These are phyloP conservation scores for Hypoxylon sp. DNA, from an alignment of 2,329 filamentous ascomycete genomes.

Conservation along the genomic window DNA sequence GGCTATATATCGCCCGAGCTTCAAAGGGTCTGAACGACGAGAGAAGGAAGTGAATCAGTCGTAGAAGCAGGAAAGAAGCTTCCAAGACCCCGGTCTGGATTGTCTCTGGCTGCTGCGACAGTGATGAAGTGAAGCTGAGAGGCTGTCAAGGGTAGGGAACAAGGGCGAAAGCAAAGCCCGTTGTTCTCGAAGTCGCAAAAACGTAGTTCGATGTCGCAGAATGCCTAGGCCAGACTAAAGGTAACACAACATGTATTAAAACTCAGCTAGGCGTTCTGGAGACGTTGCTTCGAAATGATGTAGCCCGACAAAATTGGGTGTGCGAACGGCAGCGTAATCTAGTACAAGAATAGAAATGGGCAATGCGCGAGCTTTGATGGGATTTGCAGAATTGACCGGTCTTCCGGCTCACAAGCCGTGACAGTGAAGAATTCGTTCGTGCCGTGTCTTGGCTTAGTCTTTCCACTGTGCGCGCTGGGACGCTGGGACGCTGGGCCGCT, in stretches of 20 bases:
- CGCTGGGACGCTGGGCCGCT: conserved; percentile 17
- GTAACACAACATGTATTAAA: conserved; percentile 26
- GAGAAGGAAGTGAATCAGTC: conserved; percentile 45
- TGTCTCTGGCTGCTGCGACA: conserved; percentile 48
- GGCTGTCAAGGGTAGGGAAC: conserved; percentile 37
- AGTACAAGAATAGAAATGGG: conserved; percentile 27
- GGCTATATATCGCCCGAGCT: conserved; percentile 46
- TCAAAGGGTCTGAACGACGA: conserved; percentile 40
- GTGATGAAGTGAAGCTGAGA: conserved; percentile 37
- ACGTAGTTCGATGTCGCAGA: conserved; percentile 45
- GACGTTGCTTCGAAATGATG: conserved; percentile 12
- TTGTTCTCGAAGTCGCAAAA: conserved; percentile 52
- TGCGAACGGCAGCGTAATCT: conserved; percentile 25
- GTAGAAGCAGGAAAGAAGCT: conserved; percentile 50
- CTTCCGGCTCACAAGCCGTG: conserved; percentile 43
- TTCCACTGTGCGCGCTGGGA: conserved; percentile 39
- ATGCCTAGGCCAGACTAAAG: conserved; percentile 30
- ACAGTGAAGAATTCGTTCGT: conserved; percentile 35
- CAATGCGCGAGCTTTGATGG: conserved; percentile 29
- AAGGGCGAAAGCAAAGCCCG: conserved; percentile 44
- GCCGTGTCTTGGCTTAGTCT: conserved; percentile 43
- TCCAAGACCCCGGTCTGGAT: conserved; percentile 45
- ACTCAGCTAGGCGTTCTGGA: conserved; percentile 12
- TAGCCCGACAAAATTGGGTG: conserved; percentile 17
- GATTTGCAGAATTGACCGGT: conserved; percentile 46